phyloP scores from a whole-genome alignment of 73 alveolate genomes.

The Tetrahymena malaccensis region DNA sequence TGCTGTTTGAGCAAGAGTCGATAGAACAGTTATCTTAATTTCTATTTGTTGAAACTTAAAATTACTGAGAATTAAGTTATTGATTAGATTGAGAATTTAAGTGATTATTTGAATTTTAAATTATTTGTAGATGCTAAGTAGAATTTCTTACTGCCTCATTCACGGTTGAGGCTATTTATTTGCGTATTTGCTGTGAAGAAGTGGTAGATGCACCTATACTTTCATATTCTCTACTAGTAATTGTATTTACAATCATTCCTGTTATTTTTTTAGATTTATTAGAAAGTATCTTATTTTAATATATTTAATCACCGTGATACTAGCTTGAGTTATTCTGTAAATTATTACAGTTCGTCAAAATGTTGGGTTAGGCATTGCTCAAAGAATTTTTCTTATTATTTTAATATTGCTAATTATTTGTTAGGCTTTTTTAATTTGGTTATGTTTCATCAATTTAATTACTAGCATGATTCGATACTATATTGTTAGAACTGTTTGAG shows the following conservation, averaged over 20 bases:
- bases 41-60: neutral
- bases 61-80: neutral
- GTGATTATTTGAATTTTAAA: neutral
- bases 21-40: neutral
- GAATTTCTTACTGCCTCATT: neutral
- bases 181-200: neutral
- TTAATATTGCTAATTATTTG: neutral
- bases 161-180: neutral
- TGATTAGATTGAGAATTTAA: neutral
- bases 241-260: neutral
- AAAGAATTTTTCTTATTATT: neutral
- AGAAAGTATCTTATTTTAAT: neutral
- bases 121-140: neutral
- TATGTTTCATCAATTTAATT: neutral
- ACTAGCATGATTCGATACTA: neutral
- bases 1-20: neutral
- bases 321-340: neutral
- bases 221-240: neutral
- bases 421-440: neutral
- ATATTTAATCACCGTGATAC: neutral
- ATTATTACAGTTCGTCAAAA: neutral
- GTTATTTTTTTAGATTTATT: neutral
- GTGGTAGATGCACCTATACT: neutral
- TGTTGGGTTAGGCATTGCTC: neutral
- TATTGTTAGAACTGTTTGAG: neutral